Evolutionary conservation across 2,329 filamentous ascomycete genomes (phyloP), one percentile per base, ranked within the genome.

Genomic region (Lecanosticta acicola): DNA sequence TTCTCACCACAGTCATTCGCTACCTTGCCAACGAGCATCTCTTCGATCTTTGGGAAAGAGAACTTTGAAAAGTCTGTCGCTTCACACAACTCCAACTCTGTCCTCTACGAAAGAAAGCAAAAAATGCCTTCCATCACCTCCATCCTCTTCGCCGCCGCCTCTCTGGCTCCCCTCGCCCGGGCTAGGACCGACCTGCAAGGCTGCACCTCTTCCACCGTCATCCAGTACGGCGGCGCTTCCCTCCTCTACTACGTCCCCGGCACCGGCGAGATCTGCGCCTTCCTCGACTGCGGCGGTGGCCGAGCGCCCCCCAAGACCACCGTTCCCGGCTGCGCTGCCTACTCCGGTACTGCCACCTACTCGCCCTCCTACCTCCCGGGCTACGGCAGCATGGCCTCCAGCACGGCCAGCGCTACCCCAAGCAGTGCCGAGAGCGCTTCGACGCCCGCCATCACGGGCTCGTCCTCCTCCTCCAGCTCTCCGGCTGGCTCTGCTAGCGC

Each of bases 261-360:
- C 54, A 79, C 75, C 14, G 79, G 80, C 60, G 80, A 84, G 68
- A 70, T 84, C 60, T 85, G 82, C 72, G 70, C 71, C 9, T 60
- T 78, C 50, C 72, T 81, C 55, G 81, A 85, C 73, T 85, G 82
- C 65, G 81, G 82, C 47, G 82, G 82, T 53, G 82, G 81, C 45
- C 73, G 76, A 37, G 82, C 80, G 7, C 79, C 81, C 2, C 76
- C 79, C 49, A 84, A 59, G 70, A 79, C 76, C 13, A 75, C 72
- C 19, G 75, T 80, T 17, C 81, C 81, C 1, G 81, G 81, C 2
- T 85, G 82, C 59, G 59, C 65, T 2, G 58, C 45, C 3, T 83
- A 83, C 68, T 57, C 60, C 2, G 80, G 79, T 51, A 79, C 77
- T 19, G 75, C 67, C 13, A 75, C 72, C 10, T 77, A 79, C 63